These are phyloP conservation scores for Russula vinacea DNA, from an alignment of 768 basidiomycete genomes.

Conservation along the genomic window DNA sequence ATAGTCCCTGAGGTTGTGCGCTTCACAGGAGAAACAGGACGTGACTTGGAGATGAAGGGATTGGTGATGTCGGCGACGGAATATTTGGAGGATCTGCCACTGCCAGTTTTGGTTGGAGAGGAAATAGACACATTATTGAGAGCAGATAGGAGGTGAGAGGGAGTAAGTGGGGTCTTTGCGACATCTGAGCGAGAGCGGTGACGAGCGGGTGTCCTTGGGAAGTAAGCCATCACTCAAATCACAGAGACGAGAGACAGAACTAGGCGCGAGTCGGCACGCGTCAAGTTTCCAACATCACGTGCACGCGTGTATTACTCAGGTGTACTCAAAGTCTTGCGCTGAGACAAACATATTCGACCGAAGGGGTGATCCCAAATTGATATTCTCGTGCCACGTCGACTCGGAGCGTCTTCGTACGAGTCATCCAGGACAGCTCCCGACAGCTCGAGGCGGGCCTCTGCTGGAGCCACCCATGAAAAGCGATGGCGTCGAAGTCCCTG, in stretches of 20 bases:
- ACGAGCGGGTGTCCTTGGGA: conserved; percentile 48
- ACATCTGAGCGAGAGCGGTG: conserved; percentile 47
- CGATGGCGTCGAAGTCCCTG: too few species aligned
- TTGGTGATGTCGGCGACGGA: conserved; percentile 52
- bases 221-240: conserved; percentile 32
- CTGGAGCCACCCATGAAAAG: too few species aligned
- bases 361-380: too few species aligned
- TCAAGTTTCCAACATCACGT: conserved; percentile 20
- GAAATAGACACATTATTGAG: conserved; percentile 39
- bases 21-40: conserved; percentile 65
- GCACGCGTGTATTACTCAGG: too few species aligned
- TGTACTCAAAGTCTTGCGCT: too few species aligned
- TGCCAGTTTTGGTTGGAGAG: conserved; percentile 36
- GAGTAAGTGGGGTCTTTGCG: conserved; percentile 49
- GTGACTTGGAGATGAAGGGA: conserved; percentile 57
- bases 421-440: too few species aligned
- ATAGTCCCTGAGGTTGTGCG: conserved; percentile 48
- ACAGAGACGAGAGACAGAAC: neutral
- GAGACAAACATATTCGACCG: too few species aligned
- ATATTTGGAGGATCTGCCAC: conserved; percentile 31
- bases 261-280: neutral
- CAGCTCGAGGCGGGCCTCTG: too few species aligned
- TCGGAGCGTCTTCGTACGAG: too few species aligned
- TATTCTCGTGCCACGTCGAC: too few species aligned
- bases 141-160: conserved; percentile 41